Base-by-base conservation (phyloP, 176 grass and related monocot genomes). In the Cenchrus purpureus region DNA sequence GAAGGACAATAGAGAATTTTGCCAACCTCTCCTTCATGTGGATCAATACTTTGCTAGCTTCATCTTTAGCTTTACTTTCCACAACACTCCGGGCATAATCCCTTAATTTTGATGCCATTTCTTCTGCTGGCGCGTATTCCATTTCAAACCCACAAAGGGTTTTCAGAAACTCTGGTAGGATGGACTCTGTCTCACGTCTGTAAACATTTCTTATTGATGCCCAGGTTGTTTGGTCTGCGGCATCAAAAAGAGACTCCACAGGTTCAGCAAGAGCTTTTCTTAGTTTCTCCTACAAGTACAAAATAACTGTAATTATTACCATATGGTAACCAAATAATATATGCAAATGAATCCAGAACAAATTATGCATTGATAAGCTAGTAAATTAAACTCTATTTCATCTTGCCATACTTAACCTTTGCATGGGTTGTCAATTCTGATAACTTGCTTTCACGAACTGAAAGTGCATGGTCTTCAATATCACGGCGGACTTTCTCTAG, bases 1-100 rank as follows among this genome's bases (percentile, higher is more conserved):
- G 44, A 54, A 14, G 68, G 59, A 60, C 16, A 79, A 69, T 12
- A 64, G 40, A 67, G 12, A 75, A 70, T 29, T 91, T 84, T 57
- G 69, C 34, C 60, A 71, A 98, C 97, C 97, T 96, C 71, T 96
- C 97, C 88, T 99, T 99, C 97, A 96, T 99, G 79, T 93, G 90
- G 45, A 96, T 96, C 79, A 99, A 80, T 89, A 88, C 91, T 92
- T 96, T 96, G 76, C 78, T 84, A 76, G 93, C 88, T 89, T 99
- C 97, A 53, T 96, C 97, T 88, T 56, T 99, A 71, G 97, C 91
- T 89, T 99, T 96, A 84, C 92, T 96, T 86, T 94, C 89, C 44
- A 99, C 90, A 10, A 99, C 68, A 84, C 88, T 88, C 84, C 55
- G 84, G 16, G 86, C 90, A 77, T 90, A 93, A 76, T 94, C 88